These are phyloP conservation scores for Fraxinus greggii DNA, from an alignment of 305 asterid genomes.

Conservation along the genomic window DNA sequence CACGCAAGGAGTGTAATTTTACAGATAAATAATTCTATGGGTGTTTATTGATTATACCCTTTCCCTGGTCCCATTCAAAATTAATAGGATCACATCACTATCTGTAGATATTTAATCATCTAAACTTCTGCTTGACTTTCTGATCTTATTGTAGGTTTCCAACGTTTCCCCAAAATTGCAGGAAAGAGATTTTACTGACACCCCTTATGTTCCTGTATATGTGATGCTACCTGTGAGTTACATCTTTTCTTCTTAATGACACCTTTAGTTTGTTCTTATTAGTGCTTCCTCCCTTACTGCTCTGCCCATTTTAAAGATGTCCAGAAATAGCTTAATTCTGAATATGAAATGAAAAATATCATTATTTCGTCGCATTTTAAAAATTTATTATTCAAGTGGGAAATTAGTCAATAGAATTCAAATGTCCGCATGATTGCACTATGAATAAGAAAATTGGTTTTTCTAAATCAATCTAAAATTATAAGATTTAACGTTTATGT, in stretches of 20 bases:
- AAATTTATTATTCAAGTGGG: neutral
- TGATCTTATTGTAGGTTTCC: conserved; percentile 25
- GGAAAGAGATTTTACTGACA: conserved; percentile 63
- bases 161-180: conserved; percentile 27
- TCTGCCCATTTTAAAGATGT: neutral
- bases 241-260: neutral
- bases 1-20: conserved; percentile 11
- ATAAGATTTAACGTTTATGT: neutral
- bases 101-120: neutral
- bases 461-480: neutral
- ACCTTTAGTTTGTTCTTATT: neutral
- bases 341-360: neutral
- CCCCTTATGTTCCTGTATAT: conserved; percentile 62
- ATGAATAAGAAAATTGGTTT: neutral
- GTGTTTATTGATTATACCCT: neutral
- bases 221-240: conserved; percentile 78
- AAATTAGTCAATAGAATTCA: neutral
- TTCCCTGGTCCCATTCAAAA: neutral
- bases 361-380: neutral
- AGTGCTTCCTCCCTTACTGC: neutral
- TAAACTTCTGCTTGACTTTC: neutral
- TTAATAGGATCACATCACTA: neutral
- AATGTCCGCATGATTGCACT: neutral
- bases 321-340: neutral
- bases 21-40: neutral